Evolutionary conservation across 164 flowering plant genomes (phyloP).

Genomic region (Piper longum): DNA sequence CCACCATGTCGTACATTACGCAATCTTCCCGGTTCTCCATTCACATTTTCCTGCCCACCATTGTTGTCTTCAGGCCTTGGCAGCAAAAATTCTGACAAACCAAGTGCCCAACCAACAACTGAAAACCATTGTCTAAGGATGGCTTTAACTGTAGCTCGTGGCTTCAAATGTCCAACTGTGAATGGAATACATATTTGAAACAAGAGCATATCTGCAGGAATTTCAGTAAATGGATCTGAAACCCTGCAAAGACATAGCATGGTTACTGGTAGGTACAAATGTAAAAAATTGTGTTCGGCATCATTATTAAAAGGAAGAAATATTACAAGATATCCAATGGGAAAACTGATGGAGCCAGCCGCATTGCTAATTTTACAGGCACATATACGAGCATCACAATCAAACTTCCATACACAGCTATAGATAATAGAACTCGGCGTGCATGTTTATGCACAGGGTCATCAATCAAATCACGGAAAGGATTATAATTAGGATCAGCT

Average conservation of each 20-base stretch:
- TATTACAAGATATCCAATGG: constrained; percentile 83
- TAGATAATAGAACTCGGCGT: constrained; percentile 86
- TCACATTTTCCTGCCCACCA: constrained; percentile 57
- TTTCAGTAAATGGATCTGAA: constrained; percentile 96
- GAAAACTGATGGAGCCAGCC: constrained; percentile 74
- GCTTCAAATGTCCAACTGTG: constrained; percentile 87
- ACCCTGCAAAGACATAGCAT: constrained; percentile 42
- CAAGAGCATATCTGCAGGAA: constrained; percentile 96
- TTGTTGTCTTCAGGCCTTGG: constrained; percentile 74
- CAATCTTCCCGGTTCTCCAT: constrained; percentile 46
- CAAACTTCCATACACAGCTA: constrained; percentile 95
- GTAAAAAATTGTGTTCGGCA: background rate
- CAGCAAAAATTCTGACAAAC: constrained; percentile 71
- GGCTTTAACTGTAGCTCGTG: constrained; percentile 75
- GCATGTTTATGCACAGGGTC: constrained; percentile 99
- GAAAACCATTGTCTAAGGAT: constrained; percentile 81
- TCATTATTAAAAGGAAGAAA: background rate
- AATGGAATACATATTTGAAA: constrained; percentile 95
- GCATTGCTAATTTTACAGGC: constrained; percentile 97
- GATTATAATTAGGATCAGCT: constrained; percentile 98
- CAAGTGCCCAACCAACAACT: constrained; percentile 93
- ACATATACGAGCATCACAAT: constrained; percentile 95
- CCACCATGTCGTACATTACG: constrained; percentile 33
- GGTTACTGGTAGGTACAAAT: constrained; percentile 11
- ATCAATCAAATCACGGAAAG: constrained; percentile 94